Percentiles rank a stretch among this genome's conserved stretches.
These are phyloP conservation scores for Synchytrium microbalum DNA, from an alignment of 371 early-diverging fungal genomes.

Conservation along the genomic window DNA sequence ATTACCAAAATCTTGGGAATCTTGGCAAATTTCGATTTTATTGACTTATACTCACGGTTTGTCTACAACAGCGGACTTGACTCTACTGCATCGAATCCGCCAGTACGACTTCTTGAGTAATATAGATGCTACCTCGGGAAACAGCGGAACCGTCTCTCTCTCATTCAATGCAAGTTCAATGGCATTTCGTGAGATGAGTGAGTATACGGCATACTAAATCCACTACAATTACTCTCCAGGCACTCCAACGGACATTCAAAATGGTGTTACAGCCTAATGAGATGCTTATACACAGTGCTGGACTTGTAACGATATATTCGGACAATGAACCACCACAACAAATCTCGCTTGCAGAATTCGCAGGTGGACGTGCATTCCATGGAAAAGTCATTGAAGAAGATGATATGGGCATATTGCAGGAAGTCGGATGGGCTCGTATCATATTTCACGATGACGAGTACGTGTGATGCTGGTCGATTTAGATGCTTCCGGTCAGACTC, in stretches of 20 bases:
- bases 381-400: slow-evolving; percentile 14
- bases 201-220: too few relatives aligned
- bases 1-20: too few relatives aligned
- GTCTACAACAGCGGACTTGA: not conserved
- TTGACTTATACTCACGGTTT: too few relatives aligned
- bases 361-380: slow-evolving; percentile 9
- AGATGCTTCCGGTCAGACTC: not conserved
- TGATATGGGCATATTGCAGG: slow-evolving; percentile 1
- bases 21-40: too few relatives aligned
- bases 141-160: not conserved
- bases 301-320: slow-evolving; percentile 33
- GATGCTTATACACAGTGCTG: slow-evolving; percentile 64
- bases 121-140: not conserved
- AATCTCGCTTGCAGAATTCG: not conserved
- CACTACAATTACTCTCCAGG: slow-evolving; percentile 19
- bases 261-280: slow-evolving; percentile 64
- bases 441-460: slow-evolving; percentile 12
- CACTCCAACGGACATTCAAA: slow-evolving; percentile 62
- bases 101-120: not conserved
- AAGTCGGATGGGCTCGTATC: slow-evolving; percentile 23
- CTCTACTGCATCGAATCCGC: not conserved
- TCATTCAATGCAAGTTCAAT: not conserved
- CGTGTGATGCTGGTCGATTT: not conserved
- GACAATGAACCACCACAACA: slow-evolving; percentile 1
- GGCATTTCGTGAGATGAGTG: not conserved